Evolutionary conservation across 345 rosid species (phyloP).

Genomic region (Aquilaria malaccensis): DNA sequence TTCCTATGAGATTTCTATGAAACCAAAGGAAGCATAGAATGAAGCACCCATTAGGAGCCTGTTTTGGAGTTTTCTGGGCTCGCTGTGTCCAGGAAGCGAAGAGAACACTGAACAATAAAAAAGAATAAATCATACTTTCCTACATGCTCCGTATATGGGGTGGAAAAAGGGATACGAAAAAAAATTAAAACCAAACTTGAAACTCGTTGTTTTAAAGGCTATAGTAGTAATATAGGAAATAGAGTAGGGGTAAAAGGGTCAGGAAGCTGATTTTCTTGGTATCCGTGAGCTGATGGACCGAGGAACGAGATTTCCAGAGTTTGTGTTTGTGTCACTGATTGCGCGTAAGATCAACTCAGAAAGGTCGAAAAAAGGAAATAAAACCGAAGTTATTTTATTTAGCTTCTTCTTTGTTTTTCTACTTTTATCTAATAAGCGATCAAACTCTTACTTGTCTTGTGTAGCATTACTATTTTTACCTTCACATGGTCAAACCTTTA

Average conservation of each 20-base stretch:
- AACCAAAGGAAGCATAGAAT: conserved; percentile 37
- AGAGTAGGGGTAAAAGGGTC: conserved; percentile 31
- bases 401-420: too few relatives aligned
- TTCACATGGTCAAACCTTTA: too few relatives aligned
- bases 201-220: not conserved
- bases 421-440: too few relatives aligned
- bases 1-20: conserved; percentile 38
- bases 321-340: conserved; percentile 3
- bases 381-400: not conserved
- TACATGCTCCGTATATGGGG: not conserved
- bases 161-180: not conserved
- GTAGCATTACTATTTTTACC: too few relatives aligned
- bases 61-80: conserved; percentile 19
- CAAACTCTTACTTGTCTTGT: too few relatives aligned
- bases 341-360: not conserved
- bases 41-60: conserved; percentile 32
- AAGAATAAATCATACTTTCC: not conserved
- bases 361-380: not conserved
- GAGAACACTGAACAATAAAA: conserved; percentile 11
- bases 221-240: not conserved
- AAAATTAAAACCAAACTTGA: not conserved
- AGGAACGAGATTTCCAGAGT: conserved; percentile 37
- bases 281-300: conserved; percentile 48
- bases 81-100: conserved; percentile 22
- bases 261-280: conserved; percentile 28